These are phyloP conservation scores for Carallia brachiata DNA, from an alignment of 345 rosid species.

Conservation along the genomic window DNA sequence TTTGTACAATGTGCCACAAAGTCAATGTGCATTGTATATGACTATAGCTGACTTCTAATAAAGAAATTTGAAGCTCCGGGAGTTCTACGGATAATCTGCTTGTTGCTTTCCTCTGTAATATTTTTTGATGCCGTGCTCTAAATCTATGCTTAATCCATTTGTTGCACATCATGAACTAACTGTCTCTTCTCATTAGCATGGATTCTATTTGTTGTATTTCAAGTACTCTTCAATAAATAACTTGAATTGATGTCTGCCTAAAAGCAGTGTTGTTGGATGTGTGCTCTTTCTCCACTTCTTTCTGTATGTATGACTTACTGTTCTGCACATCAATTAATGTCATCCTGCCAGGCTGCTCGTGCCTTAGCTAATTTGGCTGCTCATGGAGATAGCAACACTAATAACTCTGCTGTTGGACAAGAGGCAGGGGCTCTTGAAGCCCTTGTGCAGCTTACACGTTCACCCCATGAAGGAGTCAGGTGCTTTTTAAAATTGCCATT, in stretches of 20 bases:
- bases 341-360: slow-evolving; percentile 66
- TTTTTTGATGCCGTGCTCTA: not conserved
- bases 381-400: slow-evolving; percentile 90
- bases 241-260: not conserved
- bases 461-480: slow-evolving; percentile 94
- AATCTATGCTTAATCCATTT: not conserved
- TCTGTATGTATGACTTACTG: not conserved
- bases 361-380: slow-evolving; percentile 96
- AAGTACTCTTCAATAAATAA: not conserved
- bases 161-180: too few species aligned
- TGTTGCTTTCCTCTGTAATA: not conserved
- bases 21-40: not conserved
- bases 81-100: not conserved
- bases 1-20: not conserved
- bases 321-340: slow-evolving; percentile 4
- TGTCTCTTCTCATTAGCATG: not conserved
- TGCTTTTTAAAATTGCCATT: slow-evolving; percentile 16
- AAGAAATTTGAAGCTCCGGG: not conserved
- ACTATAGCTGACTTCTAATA: not conserved
- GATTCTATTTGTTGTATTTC: not conserved
- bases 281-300: not conserved
- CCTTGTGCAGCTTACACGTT: slow-evolving; percentile 75
- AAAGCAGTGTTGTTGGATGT: not conserved
- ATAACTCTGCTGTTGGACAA: slow-evolving; percentile 94
- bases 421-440: slow-evolving; percentile 94